These are phyloP conservation scores for Nectriaceae sp. DNA, from an alignment of 2,329 filamentous ascomycete species.

Conservation along the genomic window DNA sequence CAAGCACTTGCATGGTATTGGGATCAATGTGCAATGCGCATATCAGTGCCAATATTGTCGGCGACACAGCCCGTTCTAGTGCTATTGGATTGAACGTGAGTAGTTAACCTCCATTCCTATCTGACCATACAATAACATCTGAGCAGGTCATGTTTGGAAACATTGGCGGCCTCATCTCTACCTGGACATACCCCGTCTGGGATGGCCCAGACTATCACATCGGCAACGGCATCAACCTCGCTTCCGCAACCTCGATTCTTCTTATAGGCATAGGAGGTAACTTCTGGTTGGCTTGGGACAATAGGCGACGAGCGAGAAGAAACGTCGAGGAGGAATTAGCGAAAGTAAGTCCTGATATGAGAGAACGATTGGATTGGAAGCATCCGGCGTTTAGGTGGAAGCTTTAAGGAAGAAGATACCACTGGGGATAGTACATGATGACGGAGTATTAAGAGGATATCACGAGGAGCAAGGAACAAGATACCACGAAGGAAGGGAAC, in stretches of 20 bases:
- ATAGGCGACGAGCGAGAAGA: constrained; percentile 56
- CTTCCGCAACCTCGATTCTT: constrained; percentile 57
- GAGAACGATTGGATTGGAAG: constrained; percentile 66
- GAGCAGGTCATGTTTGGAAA: constrained; percentile 31
- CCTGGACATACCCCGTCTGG: constrained; percentile 63
- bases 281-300: constrained; percentile 65
- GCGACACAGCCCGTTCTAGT: constrained; percentile 63
- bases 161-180: constrained; percentile 66
- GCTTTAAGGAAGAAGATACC: constrained; percentile 5
- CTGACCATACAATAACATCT: constrained; percentile 4
- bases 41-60: constrained; percentile 64
- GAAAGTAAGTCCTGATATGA: constrained; percentile 53
- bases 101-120: neutral
- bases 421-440: no score
- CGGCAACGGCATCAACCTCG: constrained; percentile 66
- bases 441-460: no score
- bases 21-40: constrained; percentile 65
- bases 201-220: constrained; percentile 68
- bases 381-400: constrained; percentile 68
- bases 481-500: no score
- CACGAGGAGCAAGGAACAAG: no score
- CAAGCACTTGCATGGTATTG: constrained; percentile 59
- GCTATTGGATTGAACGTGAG: constrained; percentile 53
- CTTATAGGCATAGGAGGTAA: constrained; percentile 50
- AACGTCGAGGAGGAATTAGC: constrained; percentile 59